Base-by-base conservation (phyloP, 202 grass and related monocot genomes). In the Digitaria exilis region DNA sequence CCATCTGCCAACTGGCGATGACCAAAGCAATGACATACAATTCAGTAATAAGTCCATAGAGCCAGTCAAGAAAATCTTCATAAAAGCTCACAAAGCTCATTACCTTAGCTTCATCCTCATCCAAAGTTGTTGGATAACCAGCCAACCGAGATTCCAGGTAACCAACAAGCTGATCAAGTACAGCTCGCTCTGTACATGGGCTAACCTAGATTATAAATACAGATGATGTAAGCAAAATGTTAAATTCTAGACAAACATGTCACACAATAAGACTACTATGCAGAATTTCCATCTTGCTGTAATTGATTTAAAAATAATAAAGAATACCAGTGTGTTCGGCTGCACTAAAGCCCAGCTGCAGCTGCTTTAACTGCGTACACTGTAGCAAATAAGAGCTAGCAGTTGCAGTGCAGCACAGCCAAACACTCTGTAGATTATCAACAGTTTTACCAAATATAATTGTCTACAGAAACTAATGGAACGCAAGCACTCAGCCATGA, bases 51-150 rank as follows among this genome's bases (percentile, higher is more conserved):
- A 77, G 24, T 41, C 59, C 60, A 69, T 77, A 54, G 60, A 68
- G 9, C 50, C 61, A 56, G 56, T 41, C 25, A 76, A 46, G 43
- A 82, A 86, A 84, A 25, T 84, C 56, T 51, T 35, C 18, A 63
- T 68, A 73, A 6, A 73, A 42, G 9, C 65, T 32, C 5, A 83
- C 72, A 50, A 13, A 73, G n/a, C 52, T 83, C 70, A 54, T 90
- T 95, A 98, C 96, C 93, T 92, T 90, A 78, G 60, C 55, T 84
- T 98, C 96, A 90, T 98, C 93, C 66, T 98, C 87, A 71, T 82
- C 90, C 74, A 98, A 90, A 49, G 81, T 90, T 69, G 89, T 92
- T 25, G 96, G 89, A 78, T 98, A 98, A 85, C 77, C 77, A 82
- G 83, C 78, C 93, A 98, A 96, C n/a, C 93, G 89, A 84, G 87